These are phyloP conservation scores for Harringtonia aguacate DNA, from an alignment of 2,329 filamentous ascomycete species.

Conservation along the genomic window DNA sequence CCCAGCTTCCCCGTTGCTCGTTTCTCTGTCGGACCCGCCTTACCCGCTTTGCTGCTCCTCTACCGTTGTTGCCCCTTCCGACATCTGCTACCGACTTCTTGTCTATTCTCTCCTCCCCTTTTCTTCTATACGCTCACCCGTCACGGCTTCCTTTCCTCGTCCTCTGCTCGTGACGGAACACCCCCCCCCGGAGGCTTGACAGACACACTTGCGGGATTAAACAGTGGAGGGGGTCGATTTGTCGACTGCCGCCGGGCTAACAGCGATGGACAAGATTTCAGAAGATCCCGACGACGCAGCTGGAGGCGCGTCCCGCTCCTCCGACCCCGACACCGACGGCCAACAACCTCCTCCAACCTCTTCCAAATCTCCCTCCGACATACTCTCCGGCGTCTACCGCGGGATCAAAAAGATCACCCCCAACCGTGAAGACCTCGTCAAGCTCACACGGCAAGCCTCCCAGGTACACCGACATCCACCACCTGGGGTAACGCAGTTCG, in stretches of 20 bases:
- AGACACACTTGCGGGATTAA: no score
- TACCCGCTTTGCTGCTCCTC: no score
- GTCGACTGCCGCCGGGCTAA: conserved; percentile 17
- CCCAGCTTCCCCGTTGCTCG: no score
- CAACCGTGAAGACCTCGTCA: conserved; percentile 30
- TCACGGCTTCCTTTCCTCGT: no score
- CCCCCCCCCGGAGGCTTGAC: no score
- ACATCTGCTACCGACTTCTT: no score
- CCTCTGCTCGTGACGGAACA: no score
- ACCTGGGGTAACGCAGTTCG: conserved; percentile 16
- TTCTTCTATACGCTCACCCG: no score
- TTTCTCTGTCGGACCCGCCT: no score
- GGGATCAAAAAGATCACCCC: conserved; percentile 37
- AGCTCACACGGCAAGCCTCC: conserved; percentile 33
- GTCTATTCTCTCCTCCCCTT: no score
- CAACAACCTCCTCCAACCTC: conserved; percentile 20
- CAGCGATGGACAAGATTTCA: conserved; percentile 19
- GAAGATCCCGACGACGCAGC: conserved; percentile 17
- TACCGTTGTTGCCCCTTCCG: no score
- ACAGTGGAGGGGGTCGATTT: neutral
- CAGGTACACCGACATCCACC: conserved; percentile 14
- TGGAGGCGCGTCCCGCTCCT: conserved; percentile 26
- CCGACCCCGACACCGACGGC: conserved; percentile 32
- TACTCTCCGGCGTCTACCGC: conserved; percentile 41
- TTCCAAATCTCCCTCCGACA: conserved; percentile 31